phyloP scores from a whole-genome alignment of 31 red algal species.

The Odonthalia washingtoniensis region DNA sequence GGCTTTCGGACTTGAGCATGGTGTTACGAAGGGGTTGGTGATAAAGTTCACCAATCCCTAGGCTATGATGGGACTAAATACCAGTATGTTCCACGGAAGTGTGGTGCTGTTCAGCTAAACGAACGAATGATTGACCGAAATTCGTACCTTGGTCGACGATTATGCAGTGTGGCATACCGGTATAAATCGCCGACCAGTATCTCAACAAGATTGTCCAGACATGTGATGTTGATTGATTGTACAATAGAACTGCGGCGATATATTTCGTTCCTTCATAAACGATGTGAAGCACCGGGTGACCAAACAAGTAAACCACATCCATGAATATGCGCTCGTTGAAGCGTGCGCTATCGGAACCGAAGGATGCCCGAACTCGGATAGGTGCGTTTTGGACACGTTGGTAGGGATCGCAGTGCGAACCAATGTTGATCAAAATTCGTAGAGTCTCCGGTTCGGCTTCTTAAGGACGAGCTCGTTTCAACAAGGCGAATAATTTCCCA shows the following conservation, averaged over 20 bases:
- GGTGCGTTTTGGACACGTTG: slow-evolving; percentile 49
- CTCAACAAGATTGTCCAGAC: neutral
- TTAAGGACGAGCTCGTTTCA: slow-evolving; percentile 9
- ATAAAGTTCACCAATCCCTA: slow-evolving; percentile 7
- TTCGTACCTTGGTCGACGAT: neutral
- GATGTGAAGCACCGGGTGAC: too few relatives aligned
- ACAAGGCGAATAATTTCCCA: slow-evolving; percentile 47
- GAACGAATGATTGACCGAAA: neutral
- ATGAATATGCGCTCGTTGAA: too few relatives aligned
- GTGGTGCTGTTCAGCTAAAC: neutral
- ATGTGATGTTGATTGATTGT: neutral
- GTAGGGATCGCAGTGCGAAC: slow-evolving; percentile 38
- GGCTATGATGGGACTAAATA: neutral
- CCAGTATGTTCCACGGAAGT: neutral
- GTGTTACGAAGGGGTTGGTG: neutral
- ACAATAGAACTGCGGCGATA: neutral
- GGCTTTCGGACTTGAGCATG: neutral
- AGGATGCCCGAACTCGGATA: slow-evolving; percentile 4
- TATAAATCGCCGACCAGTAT: neutral
- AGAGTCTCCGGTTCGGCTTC: slow-evolving; percentile 6
- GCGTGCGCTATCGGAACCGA: too few relatives aligned
- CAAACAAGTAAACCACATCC: too few relatives aligned
- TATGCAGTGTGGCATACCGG: neutral
- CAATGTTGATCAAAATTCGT: neutral
- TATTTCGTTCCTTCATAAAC: too few relatives aligned